These are phyloP conservation scores for Apiospora arundinis DNA, from an alignment of 2,329 filamentous ascomycete species.

Conservation along the genomic window DNA sequence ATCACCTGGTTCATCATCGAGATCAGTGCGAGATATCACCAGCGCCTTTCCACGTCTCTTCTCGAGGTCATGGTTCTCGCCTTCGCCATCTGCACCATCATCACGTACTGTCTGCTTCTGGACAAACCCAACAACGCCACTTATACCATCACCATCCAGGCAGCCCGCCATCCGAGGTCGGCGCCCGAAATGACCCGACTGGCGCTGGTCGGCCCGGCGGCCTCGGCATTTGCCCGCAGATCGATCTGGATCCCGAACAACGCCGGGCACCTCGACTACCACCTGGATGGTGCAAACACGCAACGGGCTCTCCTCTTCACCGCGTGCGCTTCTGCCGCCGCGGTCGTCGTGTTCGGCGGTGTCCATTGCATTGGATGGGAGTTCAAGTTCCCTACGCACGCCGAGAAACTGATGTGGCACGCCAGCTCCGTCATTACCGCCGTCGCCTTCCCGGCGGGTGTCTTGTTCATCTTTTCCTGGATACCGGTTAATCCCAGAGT, in stretches of 20 bases:
- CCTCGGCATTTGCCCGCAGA: neutral
- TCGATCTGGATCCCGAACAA: neutral
- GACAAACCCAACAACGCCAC: neutral
- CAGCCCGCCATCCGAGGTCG: neutral
- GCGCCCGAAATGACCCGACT: neutral
- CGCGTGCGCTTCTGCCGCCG: neutral
- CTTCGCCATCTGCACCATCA: neutral
- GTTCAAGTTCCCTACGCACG: neutral
- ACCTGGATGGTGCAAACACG: neutral
- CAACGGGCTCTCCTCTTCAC: neutral
- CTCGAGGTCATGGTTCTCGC: conserved; percentile 3
- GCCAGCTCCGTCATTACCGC: neutral
- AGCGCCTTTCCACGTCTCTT: neutral
- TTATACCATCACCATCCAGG: neutral
- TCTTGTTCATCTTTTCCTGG: neutral
- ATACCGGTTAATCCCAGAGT: too few relatives aligned
- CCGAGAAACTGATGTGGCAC: neutral
- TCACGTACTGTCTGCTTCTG: neutral
- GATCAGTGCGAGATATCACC: neutral
- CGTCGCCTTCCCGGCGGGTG: neutral
- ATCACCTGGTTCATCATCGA: neutral
- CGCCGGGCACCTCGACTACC: neutral
- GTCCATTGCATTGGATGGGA: neutral
- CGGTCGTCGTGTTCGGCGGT: neutral
- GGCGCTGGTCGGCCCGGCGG: neutral